Evolutionary conservation across 106 monocot species (phyloP).

Genomic region (Allium sativum): DNA sequence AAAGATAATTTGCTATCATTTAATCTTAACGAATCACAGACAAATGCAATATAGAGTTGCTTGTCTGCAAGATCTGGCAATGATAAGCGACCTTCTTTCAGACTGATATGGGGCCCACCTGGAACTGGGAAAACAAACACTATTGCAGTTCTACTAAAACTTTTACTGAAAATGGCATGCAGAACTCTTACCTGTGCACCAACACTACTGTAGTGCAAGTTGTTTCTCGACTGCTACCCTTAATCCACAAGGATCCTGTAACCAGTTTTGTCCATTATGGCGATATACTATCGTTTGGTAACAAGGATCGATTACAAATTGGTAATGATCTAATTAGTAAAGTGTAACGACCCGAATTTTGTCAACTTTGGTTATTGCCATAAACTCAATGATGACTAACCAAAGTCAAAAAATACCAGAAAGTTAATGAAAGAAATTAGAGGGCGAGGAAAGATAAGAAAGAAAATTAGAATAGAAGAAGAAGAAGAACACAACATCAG

Average conservation of each 20-base stretch:
- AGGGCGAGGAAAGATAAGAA: too few species aligned
- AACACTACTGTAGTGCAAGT: constrained; percentile 44
- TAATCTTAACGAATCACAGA: constrained; percentile 1
- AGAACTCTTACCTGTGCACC: constrained; percentile 56
- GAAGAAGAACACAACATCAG: too few species aligned
- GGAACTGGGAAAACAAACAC: constrained; percentile 77
- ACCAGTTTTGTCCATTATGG: constrained; percentile 4
- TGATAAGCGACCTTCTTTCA: constrained; percentile 12
- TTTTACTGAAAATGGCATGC: constrained; percentile 16
- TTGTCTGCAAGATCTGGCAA: not conserved
- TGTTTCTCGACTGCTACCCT: constrained; percentile 19
- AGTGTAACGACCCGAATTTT: too few species aligned
- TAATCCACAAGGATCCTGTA: constrained; percentile 10
- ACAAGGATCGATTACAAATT: constrained; percentile 41
- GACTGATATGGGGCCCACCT: constrained; percentile 72
- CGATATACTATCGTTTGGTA: constrained; percentile 43
- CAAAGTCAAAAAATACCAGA: too few species aligned
- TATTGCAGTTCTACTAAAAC: constrained; percentile 22
- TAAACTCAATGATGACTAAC: too few species aligned
- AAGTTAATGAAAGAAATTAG: too few species aligned
- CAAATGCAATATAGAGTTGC: not conserved
- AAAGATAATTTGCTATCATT: constrained; percentile 28
- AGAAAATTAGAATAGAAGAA: too few species aligned
- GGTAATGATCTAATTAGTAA: constrained; percentile 21
- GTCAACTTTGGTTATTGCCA: too few species aligned